Evolutionary conservation across 768 basidiomycete genomes (phyloP).

Genomic region (Rubroboletus satanas): DNA sequence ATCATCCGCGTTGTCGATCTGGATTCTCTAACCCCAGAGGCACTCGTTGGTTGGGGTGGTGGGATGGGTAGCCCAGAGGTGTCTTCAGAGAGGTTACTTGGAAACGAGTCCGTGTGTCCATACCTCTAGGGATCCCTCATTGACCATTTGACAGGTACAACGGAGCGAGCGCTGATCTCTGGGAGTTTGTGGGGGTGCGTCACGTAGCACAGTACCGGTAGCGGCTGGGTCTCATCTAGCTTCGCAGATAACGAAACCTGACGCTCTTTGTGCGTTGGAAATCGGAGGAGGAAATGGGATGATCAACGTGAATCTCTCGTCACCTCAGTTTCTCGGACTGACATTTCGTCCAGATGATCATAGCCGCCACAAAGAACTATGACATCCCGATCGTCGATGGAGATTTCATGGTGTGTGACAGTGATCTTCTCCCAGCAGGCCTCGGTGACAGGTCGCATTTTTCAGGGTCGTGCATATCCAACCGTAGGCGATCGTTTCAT

Average conservation of each 20-base stretch:
- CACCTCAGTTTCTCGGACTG: constrained; percentile 2
- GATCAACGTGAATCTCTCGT: constrained; percentile 32
- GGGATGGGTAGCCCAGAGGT: constrained; percentile 43
- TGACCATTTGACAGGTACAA: constrained; percentile 26
- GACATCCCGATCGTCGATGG: constrained; percentile 41
- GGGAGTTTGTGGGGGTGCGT: constrained; percentile 28
- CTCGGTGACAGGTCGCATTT: constrained; percentile 1
- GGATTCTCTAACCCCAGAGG: constrained; percentile 40
- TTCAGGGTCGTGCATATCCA: constrained; percentile 37
- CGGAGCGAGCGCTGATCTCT: constrained; percentile 30
- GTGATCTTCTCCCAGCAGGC: not conserved
- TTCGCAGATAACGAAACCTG: constrained; percentile 30
- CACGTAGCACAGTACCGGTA: not conserved
- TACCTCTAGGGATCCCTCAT: not conserved
- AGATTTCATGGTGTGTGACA: constrained; percentile 38
- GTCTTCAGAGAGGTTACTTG: constrained; percentile 35
- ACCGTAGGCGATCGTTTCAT: constrained; percentile 20
- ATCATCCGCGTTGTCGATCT: constrained; percentile 45
- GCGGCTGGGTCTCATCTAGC: not conserved
- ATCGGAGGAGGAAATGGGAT: constrained; percentile 47
- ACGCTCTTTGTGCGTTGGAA: constrained; percentile 36
- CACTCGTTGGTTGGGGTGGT: constrained; percentile 39
- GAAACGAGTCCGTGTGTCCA: constrained; percentile 31
- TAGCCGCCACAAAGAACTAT: constrained; percentile 33
- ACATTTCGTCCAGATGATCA: constrained; percentile 31